These are phyloP conservation scores for Picochlorum sp. DNA, from an alignment of 139 green algal genomes.

Conservation along the genomic window DNA sequence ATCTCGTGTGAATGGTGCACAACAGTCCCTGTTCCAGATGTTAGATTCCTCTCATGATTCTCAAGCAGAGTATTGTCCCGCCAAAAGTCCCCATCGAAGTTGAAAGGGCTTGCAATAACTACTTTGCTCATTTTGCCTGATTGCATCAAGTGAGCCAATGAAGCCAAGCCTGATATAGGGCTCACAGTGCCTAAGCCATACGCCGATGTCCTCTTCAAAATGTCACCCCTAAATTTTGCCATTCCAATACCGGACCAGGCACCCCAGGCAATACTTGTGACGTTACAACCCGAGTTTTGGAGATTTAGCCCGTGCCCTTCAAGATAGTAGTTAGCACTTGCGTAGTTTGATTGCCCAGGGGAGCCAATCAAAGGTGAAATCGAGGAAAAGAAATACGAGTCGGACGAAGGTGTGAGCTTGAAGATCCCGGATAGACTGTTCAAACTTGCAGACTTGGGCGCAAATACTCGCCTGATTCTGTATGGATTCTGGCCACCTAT, in stretches of 20 bases:
- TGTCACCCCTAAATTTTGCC: slow-evolving; percentile 33
- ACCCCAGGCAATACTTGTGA: slow-evolving; percentile 34
- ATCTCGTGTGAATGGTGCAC: too few relatives aligned
- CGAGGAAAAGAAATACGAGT: slow-evolving; percentile 37
- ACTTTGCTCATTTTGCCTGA: too few relatives aligned
- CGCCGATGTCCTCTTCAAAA: slow-evolving; percentile 36
- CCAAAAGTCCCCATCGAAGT: too few relatives aligned
- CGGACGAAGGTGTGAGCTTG: too few relatives aligned
- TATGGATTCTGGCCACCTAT: too few relatives aligned
- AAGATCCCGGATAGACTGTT: too few relatives aligned
- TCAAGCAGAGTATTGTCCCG: too few relatives aligned
- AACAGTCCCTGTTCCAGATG: too few relatives aligned
- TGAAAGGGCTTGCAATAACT: too few relatives aligned
- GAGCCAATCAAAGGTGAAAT: slow-evolving; percentile 30
- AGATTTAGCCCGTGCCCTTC: slow-evolving; percentile 12
- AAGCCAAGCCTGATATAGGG: background rate
- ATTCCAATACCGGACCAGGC: slow-evolving; percentile 57
- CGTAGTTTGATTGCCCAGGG: slow-evolving; percentile 39
- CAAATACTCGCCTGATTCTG: too few relatives aligned
- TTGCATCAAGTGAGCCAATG: background rate
- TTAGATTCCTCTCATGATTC: too few relatives aligned
- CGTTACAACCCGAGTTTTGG: background rate
- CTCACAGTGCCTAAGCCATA: slow-evolving; percentile 58
- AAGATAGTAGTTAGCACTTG: slow-evolving; percentile 32
- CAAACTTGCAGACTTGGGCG: too few relatives aligned